phyloP scores from a whole-genome alignment of 257 asterid genomes.

The Dorcoceras hygrometricum region DNA sequence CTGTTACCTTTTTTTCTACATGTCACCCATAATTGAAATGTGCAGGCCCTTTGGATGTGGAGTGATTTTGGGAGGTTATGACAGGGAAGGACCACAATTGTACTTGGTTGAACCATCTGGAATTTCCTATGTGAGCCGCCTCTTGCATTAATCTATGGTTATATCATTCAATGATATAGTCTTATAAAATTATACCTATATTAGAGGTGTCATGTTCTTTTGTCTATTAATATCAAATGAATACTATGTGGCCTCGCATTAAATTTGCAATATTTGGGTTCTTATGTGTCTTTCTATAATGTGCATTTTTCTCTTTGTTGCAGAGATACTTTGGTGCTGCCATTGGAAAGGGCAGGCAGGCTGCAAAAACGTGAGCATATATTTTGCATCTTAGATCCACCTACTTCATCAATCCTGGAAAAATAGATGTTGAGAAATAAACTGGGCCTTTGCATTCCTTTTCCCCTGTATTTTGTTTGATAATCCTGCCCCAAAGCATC shows the following conservation, averaged over 20 bases:
- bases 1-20: slow-evolving; percentile 19
- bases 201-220: neutral
- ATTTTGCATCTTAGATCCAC: neutral
- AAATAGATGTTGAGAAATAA: neutral
- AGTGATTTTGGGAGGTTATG: slow-evolving; percentile 88
- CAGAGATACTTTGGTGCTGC: slow-evolving; percentile 95
- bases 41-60: slow-evolving; percentile 94
- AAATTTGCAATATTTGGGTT: neutral
- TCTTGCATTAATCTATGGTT: slow-evolving; percentile 4
- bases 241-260: neutral
- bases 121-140: slow-evolving; percentile 65
- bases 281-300: slow-evolving; percentile 14
- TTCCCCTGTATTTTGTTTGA: neutral
- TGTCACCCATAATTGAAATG: slow-evolving; percentile 16
- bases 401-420: slow-evolving; percentile 1
- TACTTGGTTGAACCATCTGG: slow-evolving; percentile 96
- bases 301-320: slow-evolving; percentile 16
- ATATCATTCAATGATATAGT: slow-evolving; percentile 5
- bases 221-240: too few species aligned
- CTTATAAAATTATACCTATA: neutral
- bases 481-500: neutral
- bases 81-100: slow-evolving; percentile 90
- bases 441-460: neutral
- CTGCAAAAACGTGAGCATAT: slow-evolving; percentile 86
- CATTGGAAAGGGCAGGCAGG: slow-evolving; percentile 94